Evolutionary conservation across 2,329 filamentous ascomycete genomes (phyloP), one percentile per base, ranked within the genome.

Genomic region (Delphinella strobiligena): DNA sequence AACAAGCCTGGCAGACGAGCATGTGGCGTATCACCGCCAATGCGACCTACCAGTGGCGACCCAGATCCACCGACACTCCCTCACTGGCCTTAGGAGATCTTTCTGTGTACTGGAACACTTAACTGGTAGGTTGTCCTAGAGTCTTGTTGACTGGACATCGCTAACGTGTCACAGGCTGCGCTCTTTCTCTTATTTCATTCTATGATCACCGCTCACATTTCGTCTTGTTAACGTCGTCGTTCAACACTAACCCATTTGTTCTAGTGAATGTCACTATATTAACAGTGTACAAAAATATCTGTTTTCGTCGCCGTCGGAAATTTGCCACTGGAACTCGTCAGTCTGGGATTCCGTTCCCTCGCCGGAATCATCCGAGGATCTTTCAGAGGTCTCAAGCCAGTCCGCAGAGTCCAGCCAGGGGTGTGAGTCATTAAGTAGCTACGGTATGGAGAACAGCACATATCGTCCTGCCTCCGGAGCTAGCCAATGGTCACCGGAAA

Each of bases 391-490:
- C 18, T 34, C 35, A 2, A 44, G 22, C 24, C 40, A 34, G 24
- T 35, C 31, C 17, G 41, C 38, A 19, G 45, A 45, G 14, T 44
- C 37, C 10, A 30, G 40, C 17, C 44, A 37, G 32, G 40, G 38
- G 22, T 40, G 38, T 19, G 40, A 38, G 12, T 35, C 36, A 41
- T 62, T 59, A 45, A 58, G 58, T 45, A 36, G 42, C 33, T 60
- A 55, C 51, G 61, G 58, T 51, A 62, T 63, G 60, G 46, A 49
- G 17, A 60, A 63, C 50, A 62, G 59, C 49, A 53, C 58, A 42
- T 62, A 63, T 43, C 55, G 22, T 12, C 19, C 30, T 7, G n/a
- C 19, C 10, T 27, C 34, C 7, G 34, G 29, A 15, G 24, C 27
- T 7, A 33, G 43, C 19, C 40, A 47, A 33, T 45, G 41, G 16